Evolutionary conservation across 345 rosid genomes (phyloP).

Genomic region (Dipteronia dyeriana): DNA sequence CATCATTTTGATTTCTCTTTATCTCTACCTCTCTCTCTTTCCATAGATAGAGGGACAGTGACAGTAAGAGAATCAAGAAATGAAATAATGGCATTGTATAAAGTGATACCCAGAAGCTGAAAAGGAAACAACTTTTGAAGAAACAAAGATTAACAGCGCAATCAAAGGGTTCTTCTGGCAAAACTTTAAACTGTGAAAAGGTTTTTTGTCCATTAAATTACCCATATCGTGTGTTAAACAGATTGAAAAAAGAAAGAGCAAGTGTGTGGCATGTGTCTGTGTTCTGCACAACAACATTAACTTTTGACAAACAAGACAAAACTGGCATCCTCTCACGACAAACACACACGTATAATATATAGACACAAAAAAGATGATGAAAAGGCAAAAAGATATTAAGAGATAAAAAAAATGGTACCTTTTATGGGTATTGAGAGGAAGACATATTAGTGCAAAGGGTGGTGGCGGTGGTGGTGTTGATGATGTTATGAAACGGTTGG

Average conservation of each 20-base stretch:
- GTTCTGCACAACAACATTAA: conserved; percentile 13
- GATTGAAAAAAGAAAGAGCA: conserved; percentile 26
- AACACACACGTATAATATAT: background rate
- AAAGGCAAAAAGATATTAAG: background rate
- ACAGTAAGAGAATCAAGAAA: conserved; percentile 29
- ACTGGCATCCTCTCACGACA: conserved; percentile 5
- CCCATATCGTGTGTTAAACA: conserved; percentile 6
- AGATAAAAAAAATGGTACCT: conserved; percentile 18
- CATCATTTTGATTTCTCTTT: conserved; percentile 38
- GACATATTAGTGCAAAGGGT: conserved; percentile 6
- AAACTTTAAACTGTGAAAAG: conserved; percentile 31
- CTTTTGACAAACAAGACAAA: conserved; percentile 29
- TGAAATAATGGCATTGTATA: conserved; percentile 34
- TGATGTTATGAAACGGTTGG: conserved; percentile 16
- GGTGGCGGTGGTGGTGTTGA: conserved; percentile 14
- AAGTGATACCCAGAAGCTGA: conserved; percentile 31
- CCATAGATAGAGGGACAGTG: background rate
- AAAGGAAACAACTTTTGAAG: conserved; percentile 28
- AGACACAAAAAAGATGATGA: background rate
- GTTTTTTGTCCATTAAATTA: conserved; percentile 9
- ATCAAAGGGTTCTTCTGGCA: conserved; percentile 48
- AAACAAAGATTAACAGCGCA: conserved; percentile 44
- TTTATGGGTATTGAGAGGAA: conserved; percentile 24
- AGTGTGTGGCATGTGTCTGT: conserved; percentile 19
- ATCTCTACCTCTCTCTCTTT: background rate